These are phyloP conservation scores for Tephrocybe sp. DNA, from an alignment of 768 basidiomycete species.

Conservation along the genomic window DNA sequence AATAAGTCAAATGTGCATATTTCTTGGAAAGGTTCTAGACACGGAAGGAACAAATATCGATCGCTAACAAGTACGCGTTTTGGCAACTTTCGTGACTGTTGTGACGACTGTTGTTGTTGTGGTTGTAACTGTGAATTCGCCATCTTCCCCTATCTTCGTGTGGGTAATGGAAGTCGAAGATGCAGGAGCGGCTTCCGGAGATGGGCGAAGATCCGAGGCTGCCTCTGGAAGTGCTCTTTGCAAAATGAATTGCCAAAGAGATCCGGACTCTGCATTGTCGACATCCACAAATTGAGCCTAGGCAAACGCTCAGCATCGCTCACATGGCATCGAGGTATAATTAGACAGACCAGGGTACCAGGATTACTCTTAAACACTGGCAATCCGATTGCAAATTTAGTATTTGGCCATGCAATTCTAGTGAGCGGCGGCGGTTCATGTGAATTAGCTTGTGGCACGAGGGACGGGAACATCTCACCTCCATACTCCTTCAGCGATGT, in stretches of 20 bases:
- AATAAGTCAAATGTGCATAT: too few species aligned
- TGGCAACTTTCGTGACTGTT: not conserved
- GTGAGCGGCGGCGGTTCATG: not conserved
- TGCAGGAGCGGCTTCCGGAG: not conserved
- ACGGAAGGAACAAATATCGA: too few species aligned
- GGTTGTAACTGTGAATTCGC: constrained; percentile 1
- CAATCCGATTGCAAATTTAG: constrained; percentile 20
- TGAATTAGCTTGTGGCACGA: not conserved
- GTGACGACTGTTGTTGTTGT: constrained; percentile 3
- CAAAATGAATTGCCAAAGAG: constrained; percentile 22
- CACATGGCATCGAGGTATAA: not conserved
- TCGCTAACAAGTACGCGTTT: not conserved
- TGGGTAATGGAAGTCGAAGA: constrained; percentile 21
- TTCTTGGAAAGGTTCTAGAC: too few species aligned
- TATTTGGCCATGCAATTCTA: constrained; percentile 28
- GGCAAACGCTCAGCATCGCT: not conserved
- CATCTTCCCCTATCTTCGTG: not conserved
- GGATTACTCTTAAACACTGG: constrained; percentile 9
- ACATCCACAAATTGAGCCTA: constrained; percentile 21
- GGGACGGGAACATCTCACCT: constrained; percentile 12
- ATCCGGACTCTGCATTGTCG: constrained; percentile 14
- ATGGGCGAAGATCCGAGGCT: not conserved
- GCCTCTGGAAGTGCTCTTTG: not conserved
- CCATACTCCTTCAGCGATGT: constrained; percentile 16
- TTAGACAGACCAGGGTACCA: constrained; percentile 6